Evolutionary conservation across 768 basidiomycete species (phyloP), one percentile per base, ranked within the genome.

Genomic region (Boletus sensibilis): DNA sequence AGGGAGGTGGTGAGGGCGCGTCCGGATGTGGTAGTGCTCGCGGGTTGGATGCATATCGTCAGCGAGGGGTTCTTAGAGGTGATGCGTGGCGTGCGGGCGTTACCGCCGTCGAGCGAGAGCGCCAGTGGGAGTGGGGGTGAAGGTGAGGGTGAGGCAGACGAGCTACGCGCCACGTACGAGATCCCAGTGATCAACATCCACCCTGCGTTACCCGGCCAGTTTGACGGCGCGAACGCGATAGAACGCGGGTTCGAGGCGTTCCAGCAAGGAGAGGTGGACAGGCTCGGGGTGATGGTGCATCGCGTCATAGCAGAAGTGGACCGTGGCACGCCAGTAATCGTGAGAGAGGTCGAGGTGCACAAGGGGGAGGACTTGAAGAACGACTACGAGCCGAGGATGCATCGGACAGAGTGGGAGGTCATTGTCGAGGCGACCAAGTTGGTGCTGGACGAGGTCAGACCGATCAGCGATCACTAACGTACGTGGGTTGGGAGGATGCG

Each of bases 21-120:
- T 33, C 96, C 96, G 0, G 92, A 98, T 72, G 70, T 96, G 25
- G 82, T 98, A 46, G 90, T 98, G 8, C 79, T 98, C n/a, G 97
- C 96, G 0, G 97, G 97, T 0, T 99, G 94, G 92, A 98, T 99
- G 96, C 95, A 98, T 66, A 92, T 98, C 64, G 80, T 98, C 56
- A 85, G 87, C 55, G 87, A 91, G 50, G 76, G 75, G 0, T 98
- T 98, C 71, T 72, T 98, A 56, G 82, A 91, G 20, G 77, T 84
- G 33, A 69, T 92, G 67, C 56, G 62, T 2, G 58, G 49, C 76
- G 79, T 46, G 3, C 81, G 82, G 8, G 65, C 72, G 18, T 69
- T 69, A 9, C 34, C 53, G 3, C 21, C 29, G 0, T 4, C 38
- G 37, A 6, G 53, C n/a, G 52, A 18, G 25, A 11, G 25, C 2